phyloP scores from a whole-genome alignment of 75 land plant genomes.

The Sequoia sempervirens region DNA sequence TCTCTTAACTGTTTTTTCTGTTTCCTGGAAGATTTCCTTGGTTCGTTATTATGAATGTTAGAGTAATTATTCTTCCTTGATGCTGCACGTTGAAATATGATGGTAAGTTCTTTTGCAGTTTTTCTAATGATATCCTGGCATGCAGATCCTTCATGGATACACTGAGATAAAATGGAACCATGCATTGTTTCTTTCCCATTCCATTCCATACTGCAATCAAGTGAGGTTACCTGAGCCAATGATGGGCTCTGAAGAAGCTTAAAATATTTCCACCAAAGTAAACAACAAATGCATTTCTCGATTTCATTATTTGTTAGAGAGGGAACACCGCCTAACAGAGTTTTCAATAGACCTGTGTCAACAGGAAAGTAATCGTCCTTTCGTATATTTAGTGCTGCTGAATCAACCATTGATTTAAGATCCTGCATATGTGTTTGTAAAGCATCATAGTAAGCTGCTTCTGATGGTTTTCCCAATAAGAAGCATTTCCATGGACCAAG shows the following conservation, averaged over 20 bases:
- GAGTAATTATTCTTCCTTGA: not conserved
- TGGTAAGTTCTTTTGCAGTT: not conserved
- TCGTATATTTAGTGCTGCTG: constrained; percentile 10
- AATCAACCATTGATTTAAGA: not conserved
- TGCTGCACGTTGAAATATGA: constrained; percentile 4
- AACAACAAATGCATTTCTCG: constrained; percentile 17
- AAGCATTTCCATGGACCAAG: constrained; percentile 80
- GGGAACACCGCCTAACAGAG: constrained; percentile 41
- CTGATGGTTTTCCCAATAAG: constrained; percentile 51
- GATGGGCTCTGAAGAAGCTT: not conserved
- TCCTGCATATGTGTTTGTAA: constrained; percentile 16
- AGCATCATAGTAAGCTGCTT: constrained; percentile 16
- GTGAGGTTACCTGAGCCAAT: not conserved
- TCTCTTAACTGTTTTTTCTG: not conserved
- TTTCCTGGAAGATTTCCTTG: constrained; percentile 1
- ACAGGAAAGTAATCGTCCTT: constrained; percentile 23
- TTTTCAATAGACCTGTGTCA: constrained; percentile 39
- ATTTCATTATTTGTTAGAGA: constrained; percentile 23
- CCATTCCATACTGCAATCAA: not conserved
- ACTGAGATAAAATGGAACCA: not conserved
- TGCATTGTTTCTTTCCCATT: not conserved
- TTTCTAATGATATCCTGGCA: not conserved
- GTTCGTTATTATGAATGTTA: not conserved
- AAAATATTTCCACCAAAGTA: constrained; percentile 18
- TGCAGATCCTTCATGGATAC: not conserved